A percentile compares a stretch with the other conserved stretches of the same genome.
Conservation (phyloP, 192 early-diverging fungal species). For the Allomyces javanicus region DNA sequence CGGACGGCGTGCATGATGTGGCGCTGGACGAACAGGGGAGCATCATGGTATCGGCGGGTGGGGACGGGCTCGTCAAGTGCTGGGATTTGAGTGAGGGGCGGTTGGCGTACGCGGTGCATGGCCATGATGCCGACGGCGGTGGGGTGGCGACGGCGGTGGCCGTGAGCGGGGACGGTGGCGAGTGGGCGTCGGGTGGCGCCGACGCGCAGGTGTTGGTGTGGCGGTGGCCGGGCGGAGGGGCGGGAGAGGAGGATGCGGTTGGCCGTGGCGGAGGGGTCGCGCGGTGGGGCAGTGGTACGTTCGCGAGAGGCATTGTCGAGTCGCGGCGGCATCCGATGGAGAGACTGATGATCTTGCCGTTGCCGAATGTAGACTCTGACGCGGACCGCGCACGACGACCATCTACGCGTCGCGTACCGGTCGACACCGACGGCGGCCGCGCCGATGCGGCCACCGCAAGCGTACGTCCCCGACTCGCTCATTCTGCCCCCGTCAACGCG, state of each 20-base stretch:
- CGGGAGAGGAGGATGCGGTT: conserved; percentile 2
- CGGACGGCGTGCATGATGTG: too few relatives aligned
- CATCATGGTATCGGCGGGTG: conserved; percentile 26
- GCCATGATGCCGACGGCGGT: conserved; percentile 23
- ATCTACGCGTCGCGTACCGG: too few relatives aligned
- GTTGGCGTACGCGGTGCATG: conserved; percentile 39
- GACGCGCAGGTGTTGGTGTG: conserved; percentile 38
- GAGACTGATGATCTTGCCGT: too few relatives aligned
- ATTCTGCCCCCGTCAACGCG: too few relatives aligned
- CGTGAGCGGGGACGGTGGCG: conserved; percentile 18
- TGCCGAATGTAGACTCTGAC: too few relatives aligned
- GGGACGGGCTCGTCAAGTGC: conserved; percentile 35
- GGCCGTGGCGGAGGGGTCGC: neutral
- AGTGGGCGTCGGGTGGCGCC: conserved; percentile 31
- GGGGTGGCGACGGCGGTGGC: conserved; percentile 25
- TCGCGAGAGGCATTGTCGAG: too few relatives aligned
- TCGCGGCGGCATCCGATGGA: too few relatives aligned
- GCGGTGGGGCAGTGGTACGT: too few relatives aligned
- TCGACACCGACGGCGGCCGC: too few relatives aligned
- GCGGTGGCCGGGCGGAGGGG: conserved; percentile 8
- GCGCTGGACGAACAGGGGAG: too few relatives aligned
- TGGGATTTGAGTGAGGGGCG: conserved; percentile 44
- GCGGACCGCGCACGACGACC: too few relatives aligned
- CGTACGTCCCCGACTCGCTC: conserved; percentile 17
- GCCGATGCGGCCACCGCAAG: too few relatives aligned